Percentiles rank a stretch among this genome's conserved stretches.
Evolutionary conservation across 495 filamentous ascomycete genomes (phyloP).

Genomic region (Ascodesmis nigricans): DNA sequence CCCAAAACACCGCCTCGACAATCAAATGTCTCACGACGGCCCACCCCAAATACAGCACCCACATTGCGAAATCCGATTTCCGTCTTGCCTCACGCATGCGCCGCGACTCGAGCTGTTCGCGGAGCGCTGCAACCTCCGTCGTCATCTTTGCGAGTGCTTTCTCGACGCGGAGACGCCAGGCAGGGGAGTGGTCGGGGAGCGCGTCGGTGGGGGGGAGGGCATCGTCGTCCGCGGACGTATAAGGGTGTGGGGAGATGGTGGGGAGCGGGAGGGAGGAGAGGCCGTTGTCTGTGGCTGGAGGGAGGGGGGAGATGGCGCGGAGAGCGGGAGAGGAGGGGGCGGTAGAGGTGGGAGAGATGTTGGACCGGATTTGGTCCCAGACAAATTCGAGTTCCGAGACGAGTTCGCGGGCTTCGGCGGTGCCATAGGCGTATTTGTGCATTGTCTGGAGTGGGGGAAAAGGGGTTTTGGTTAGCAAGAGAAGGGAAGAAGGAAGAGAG

Average conservation of each 20-base stretch:
- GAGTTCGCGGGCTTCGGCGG: conserved; percentile 64
- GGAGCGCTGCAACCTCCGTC: conserved; percentile 75
- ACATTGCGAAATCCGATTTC: conserved; percentile 30
- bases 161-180: conserved; percentile 66
- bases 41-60: conserved; percentile 52
- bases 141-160: conserved; percentile 73
- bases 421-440: conserved; percentile 72
- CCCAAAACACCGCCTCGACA: conserved; percentile 47
- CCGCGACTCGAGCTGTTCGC: conserved; percentile 66
- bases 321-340: conserved; percentile 25
- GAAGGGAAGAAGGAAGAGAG: conserved; percentile 5
- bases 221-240: conserved; percentile 23
- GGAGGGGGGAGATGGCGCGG: conserved; percentile 19
- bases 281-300: conserved; percentile 18
- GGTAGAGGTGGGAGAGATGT: conserved; percentile 38
- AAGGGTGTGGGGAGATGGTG: conserved; percentile 14
- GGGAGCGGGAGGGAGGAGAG: neutral
- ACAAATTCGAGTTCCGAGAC: conserved; percentile 94
- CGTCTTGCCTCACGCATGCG: conserved; percentile 30
- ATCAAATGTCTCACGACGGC: conserved; percentile 47
- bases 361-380: conserved; percentile 90
- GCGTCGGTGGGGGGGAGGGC: conserved; percentile 1
- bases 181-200: neutral
- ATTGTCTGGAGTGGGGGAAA: conserved; percentile 35
- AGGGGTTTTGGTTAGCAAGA: neutral